Conservation (phyloP, 2,329 filamentous ascomycete species). For the Epichloe amarillans region DNA sequence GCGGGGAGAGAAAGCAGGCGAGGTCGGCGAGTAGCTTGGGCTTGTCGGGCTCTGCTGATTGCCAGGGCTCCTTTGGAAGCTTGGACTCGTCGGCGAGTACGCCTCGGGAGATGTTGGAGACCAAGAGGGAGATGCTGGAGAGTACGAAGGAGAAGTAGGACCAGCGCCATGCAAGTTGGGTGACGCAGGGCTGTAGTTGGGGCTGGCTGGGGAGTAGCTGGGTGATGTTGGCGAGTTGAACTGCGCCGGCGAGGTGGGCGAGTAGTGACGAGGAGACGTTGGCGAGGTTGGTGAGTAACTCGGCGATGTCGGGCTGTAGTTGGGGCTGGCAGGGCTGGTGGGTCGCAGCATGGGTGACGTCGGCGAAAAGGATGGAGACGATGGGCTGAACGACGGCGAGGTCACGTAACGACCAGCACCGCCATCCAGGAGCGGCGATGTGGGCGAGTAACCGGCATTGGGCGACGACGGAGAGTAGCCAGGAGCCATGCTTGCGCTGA, state of each 20-base stretch:
- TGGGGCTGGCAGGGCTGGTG: constrained; percentile 42
- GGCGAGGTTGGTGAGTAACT: constrained; percentile 52
- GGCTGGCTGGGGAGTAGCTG: constrained; percentile 57
- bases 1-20: constrained; percentile 31
- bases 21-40: constrained; percentile 57
- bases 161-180: constrained; percentile 34
- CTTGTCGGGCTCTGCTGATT: constrained; percentile 50
- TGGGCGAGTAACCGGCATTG: constrained; percentile 60
- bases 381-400: constrained; percentile 50
- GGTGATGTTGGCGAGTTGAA: constrained; percentile 68
- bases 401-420: constrained; percentile 39
- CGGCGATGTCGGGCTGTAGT: constrained; percentile 53
- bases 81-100: constrained; percentile 51
- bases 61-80: constrained; percentile 41
- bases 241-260: constrained; percentile 56
- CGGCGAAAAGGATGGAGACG: constrained; percentile 50
- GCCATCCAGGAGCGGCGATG: constrained; percentile 51
- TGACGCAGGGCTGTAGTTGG: constrained; percentile 59
- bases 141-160: constrained; percentile 48
- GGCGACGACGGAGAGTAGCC: constrained; percentile 70
- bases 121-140: constrained; percentile 63
- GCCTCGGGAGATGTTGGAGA: constrained; percentile 58
- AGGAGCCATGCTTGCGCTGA: constrained; percentile 38
- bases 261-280: constrained; percentile 42
- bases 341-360: constrained; percentile 46